A percentile compares a stretch with the other conserved stretches of the same genome.
phyloP scores from a whole-genome alignment of 371 early-diverging fungal genomes.

The Dinochytrium kinnereticum region DNA sequence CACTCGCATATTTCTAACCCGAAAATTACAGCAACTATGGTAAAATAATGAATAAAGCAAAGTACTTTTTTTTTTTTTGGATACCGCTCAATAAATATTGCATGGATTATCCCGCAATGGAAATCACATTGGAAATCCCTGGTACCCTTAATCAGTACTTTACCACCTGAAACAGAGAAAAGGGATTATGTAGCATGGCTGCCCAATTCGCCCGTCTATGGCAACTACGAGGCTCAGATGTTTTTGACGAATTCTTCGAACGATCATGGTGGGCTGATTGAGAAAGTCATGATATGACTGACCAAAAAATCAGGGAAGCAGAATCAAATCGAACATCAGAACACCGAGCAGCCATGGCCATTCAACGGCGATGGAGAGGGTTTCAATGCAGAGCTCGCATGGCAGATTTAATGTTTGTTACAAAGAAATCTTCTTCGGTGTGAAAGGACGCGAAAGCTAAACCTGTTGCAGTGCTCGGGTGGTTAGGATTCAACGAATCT shows the following conservation, averaged over 20 bases:
- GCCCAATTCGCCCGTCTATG: slow-evolving; percentile 18
- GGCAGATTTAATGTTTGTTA: slow-evolving; percentile 2
- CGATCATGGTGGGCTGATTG: slow-evolving; percentile 25
- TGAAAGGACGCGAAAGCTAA: too few species aligned
- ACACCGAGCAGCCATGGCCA: slow-evolving; percentile 37
- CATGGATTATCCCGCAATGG: too few species aligned
- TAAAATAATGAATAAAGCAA: not conserved
- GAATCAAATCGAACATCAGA: slow-evolving; percentile 42
- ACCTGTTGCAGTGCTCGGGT: too few species aligned
- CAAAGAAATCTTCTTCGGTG: not conserved
- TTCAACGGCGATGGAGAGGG: slow-evolving; percentile 46
- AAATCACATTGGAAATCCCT: slow-evolving; percentile 3
- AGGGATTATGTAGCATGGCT: slow-evolving; percentile 20
- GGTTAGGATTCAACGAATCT: slow-evolving; percentile 37
- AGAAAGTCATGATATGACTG: not conserved
- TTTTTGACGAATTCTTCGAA: slow-evolving; percentile 43
- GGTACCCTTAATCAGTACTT: not conserved
- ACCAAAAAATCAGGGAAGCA: slow-evolving; percentile 36
- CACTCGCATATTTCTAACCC: not conserved
- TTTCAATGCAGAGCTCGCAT: not conserved
- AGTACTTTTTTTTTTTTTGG: too few species aligned
- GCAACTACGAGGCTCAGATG: slow-evolving; percentile 28
- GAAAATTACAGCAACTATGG: not conserved
- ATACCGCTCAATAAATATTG: too few species aligned
- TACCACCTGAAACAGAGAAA: too few species aligned